Percentiles rank a stretch among this genome's conserved stretches.
Evolutionary conservation across 306 rosid genomes (phyloP).

Genomic region (Begonia loranthoides): DNA sequence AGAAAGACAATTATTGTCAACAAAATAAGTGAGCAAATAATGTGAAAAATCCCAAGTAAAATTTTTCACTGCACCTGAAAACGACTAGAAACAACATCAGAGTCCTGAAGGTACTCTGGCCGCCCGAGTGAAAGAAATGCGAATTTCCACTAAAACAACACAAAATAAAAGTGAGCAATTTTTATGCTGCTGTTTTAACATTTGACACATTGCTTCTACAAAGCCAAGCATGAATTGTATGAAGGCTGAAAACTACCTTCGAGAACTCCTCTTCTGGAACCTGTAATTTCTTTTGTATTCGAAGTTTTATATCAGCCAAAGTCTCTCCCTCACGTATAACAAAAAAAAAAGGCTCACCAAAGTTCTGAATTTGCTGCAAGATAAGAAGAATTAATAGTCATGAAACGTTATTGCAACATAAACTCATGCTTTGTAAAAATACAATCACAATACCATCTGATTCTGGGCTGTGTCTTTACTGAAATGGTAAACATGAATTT

Average conservation of each 20-base stretch:
- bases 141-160: constrained; percentile 68
- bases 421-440: constrained; percentile 1
- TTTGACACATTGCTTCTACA: not conserved
- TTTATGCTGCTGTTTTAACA: not conserved
- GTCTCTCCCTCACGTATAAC: constrained; percentile 81
- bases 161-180: constrained; percentile 2
- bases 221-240: constrained; percentile 6
- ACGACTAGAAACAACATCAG: constrained; percentile 60
- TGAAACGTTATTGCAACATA: constrained; percentile 1
- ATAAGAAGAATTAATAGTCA: constrained; percentile 8
- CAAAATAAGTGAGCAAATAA: not conserved
- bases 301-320: constrained; percentile 49
- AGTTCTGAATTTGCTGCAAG: constrained; percentile 73
- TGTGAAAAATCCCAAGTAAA: not conserved
- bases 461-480: constrained; percentile 72
- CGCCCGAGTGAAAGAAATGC: constrained; percentile 83
- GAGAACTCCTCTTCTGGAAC: constrained; percentile 80
- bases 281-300: constrained; percentile 66
- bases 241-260: constrained; percentile 32
- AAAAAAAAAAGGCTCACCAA: constrained; percentile 88
- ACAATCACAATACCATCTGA: constrained; percentile 38
- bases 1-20: constrained; percentile 5
- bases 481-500: constrained; percentile 82
- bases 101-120: constrained; percentile 81
- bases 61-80: constrained; percentile 49